phyloP scores from a whole-genome alignment of 2,329 filamentous ascomycete species.

The Mollisiaceae sp. region DNA sequence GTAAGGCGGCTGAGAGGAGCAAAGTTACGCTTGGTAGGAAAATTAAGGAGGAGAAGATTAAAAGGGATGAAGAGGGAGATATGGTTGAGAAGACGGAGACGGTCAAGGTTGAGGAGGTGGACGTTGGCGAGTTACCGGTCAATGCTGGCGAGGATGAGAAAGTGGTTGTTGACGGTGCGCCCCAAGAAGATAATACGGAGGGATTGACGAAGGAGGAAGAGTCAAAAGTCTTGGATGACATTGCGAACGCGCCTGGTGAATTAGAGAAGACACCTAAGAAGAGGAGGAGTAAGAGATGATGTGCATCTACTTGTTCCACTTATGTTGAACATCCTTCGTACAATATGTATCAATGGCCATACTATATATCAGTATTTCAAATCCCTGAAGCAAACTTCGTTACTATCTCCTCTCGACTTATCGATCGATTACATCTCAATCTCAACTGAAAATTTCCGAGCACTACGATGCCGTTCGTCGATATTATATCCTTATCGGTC shows the following conservation, averaged over 20 bases:
- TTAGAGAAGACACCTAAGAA: constrained; percentile 22
- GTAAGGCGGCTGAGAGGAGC: constrained; percentile 70
- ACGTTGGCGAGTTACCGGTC: constrained; percentile 38
- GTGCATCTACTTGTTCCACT: background rate
- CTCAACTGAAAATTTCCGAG: no score
- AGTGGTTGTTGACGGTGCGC: constrained; percentile 15
- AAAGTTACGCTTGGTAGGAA: constrained; percentile 64
- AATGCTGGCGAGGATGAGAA: constrained; percentile 27
- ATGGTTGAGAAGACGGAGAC: constrained; percentile 40
- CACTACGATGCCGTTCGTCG: no score
- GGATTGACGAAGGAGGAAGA: constrained; percentile 25
- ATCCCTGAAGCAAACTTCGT: background rate
- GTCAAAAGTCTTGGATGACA: constrained; percentile 20
- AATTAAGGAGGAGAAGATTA: constrained; percentile 49
- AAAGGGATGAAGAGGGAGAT: constrained; percentile 44
- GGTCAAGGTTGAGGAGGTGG: constrained; percentile 45
- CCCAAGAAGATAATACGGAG: constrained; percentile 14
- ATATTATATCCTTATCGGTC: no score
- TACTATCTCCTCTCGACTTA: background rate
- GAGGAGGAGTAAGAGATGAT: constrained; percentile 14
- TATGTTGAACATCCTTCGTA: background rate
- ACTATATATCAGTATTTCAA: background rate
- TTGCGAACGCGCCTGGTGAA: constrained; percentile 29
- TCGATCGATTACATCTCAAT: no score
- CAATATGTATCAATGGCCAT: background rate